Conservation (phyloP, 345 rosid genomes). For the Gossypium herbaceum region DNA sequence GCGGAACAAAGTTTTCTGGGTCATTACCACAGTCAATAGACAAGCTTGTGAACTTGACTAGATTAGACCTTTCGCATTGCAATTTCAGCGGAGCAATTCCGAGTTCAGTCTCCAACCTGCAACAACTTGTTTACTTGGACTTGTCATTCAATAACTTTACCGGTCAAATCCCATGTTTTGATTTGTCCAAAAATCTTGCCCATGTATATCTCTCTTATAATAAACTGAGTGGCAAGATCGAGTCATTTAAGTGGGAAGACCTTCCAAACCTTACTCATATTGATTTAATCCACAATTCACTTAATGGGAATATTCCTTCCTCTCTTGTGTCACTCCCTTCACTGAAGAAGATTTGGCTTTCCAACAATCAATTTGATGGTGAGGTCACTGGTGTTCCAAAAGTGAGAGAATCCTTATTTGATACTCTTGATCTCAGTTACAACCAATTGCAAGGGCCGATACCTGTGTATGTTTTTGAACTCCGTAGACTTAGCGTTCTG, state of each 20-base stretch:
- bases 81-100: slow-evolving; percentile 31
- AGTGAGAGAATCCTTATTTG: slow-evolving; percentile 3
- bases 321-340: slow-evolving; percentile 20
- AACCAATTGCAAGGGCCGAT: slow-evolving; percentile 36
- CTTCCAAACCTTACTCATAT: slow-evolving; percentile 27
- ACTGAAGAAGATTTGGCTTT: slow-evolving; percentile 12
- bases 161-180: slow-evolving; percentile 32
- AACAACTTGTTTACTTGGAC: slow-evolving; percentile 27
- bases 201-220: slow-evolving; percentile 30
- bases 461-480: slow-evolving; percentile 13
- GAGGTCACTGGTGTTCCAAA: background rate
- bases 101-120: slow-evolving; percentile 20
- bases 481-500: slow-evolving; percentile 27
- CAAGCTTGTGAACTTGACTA: slow-evolving; percentile 21
- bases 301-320: slow-evolving; percentile 32
- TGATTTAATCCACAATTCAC: slow-evolving; percentile 25
- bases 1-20: slow-evolving; percentile 20
- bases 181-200: slow-evolving; percentile 18
- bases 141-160: slow-evolving; percentile 30
- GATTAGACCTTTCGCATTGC: slow-evolving; percentile 10
- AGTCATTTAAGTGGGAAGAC: slow-evolving; percentile 16
- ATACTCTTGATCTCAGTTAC: slow-evolving; percentile 34
- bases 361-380: slow-evolving; percentile 34
- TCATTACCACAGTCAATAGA: slow-evolving; percentile 19
- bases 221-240: slow-evolving; percentile 24